phyloP scores from a whole-genome alignment of 257 asterid genomes.

The Eustoma russellianum region DNA sequence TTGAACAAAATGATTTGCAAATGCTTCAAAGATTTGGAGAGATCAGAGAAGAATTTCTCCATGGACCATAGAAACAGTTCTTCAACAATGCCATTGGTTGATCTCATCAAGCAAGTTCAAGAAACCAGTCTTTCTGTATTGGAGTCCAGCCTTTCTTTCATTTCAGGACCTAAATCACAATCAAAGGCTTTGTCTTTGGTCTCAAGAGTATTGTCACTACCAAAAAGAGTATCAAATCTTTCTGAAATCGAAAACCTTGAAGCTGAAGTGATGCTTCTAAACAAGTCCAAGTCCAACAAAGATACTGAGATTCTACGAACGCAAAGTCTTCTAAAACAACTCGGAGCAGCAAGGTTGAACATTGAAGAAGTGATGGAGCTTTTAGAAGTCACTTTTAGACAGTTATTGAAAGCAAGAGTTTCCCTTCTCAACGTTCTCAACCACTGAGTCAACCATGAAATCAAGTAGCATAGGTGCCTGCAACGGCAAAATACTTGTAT shows the following conservation, averaged over 20 bases:
- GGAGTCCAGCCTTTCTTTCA: slow-evolving; percentile 14
- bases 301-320: background rate
- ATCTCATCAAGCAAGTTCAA: slow-evolving; percentile 17
- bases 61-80: no score
- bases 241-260: background rate
- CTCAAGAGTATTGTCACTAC: slow-evolving; percentile 17
- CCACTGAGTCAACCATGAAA: slow-evolving; percentile 12
- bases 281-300: background rate
- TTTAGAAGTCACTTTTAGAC: slow-evolving; percentile 10
- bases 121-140: slow-evolving; percentile 9
- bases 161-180: slow-evolving; percentile 12
- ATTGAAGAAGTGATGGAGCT: slow-evolving; percentile 13
- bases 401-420: slow-evolving; percentile 13
- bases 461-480: no score
- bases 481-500: no score
- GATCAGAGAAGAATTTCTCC: slow-evolving; percentile 3
- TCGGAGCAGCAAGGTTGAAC: slow-evolving; percentile 5
- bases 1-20: slow-evolving; percentile 18
- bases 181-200: slow-evolving; percentile 20
- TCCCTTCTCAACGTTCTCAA: slow-evolving; percentile 23
- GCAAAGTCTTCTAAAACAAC: background rate
- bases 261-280: background rate
- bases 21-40: slow-evolving; percentile 18
- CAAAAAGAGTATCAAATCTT: background rate
- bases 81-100: background rate